These are phyloP conservation scores for Venturia aucupariae DNA, from an alignment of 2,329 filamentous ascomycete genomes.

Conservation along the genomic window DNA sequence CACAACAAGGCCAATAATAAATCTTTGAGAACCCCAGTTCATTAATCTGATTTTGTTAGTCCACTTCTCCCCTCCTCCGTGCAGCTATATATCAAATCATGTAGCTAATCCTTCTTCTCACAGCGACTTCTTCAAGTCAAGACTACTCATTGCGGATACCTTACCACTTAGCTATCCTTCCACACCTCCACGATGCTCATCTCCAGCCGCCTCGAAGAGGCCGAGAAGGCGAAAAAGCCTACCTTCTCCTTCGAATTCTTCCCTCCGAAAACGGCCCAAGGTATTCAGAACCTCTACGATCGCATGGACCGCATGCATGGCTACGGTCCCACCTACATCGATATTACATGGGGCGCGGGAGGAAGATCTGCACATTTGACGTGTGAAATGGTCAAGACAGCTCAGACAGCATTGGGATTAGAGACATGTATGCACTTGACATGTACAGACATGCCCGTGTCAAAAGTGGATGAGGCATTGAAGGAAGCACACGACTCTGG, in stretches of 20 bases:
- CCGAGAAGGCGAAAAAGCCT: conserved; percentile 67
- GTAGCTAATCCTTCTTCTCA: background rate
- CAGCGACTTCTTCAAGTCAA: background rate
- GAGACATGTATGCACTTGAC: conserved; percentile 99
- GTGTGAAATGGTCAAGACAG: conserved; percentile 93
- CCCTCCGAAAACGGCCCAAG: conserved; percentile 92
- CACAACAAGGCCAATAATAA: background rate
- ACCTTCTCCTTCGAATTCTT: conserved; percentile 99
- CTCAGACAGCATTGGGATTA: conserved; percentile 87
- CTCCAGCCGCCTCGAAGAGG: conserved; percentile 77
- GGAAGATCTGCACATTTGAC: conserved; percentile 86
- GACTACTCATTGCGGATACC: background rate
- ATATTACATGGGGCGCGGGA: conserved; percentile 97
- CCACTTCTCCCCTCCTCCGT: background rate
- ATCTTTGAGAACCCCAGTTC: too few species aligned
- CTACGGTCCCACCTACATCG: conserved; percentile 89
- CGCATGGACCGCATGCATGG: conserved; percentile 99
- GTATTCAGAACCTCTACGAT: conserved; percentile 98
- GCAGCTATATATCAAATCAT: background rate
- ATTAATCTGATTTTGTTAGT: background rate
- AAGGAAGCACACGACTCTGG: conserved; percentile 84
- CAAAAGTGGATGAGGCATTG: conserved; percentile 83
- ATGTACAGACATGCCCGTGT: conserved; percentile 93
- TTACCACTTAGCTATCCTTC: conserved; percentile 10
- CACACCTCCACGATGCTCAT: conserved; percentile 69